Conservation (phyloP, 768 basidiomycete genomes). For the Sistotremastrum suecicum region DNA sequence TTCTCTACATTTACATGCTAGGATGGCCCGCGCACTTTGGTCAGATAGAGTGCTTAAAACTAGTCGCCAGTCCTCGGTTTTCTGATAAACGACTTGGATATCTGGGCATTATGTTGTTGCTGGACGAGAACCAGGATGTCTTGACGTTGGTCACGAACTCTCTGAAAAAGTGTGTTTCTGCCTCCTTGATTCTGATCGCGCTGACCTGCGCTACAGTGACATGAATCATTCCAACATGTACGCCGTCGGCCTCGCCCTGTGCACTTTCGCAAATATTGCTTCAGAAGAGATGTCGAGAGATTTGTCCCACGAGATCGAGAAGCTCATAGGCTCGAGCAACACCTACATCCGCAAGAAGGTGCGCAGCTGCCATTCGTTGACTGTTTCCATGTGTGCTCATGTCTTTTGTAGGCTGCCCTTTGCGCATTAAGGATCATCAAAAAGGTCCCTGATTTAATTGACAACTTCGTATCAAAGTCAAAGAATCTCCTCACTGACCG, state of each 20-base stretch:
- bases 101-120: slow-evolving; percentile 90
- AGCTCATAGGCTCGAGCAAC: slow-evolving; percentile 91
- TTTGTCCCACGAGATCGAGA: slow-evolving; percentile 94
- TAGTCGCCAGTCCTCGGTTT: slow-evolving; percentile 90
- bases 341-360: slow-evolving; percentile 99
- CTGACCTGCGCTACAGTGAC: slow-evolving; percentile 41
- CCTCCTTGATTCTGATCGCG: slow-evolving; percentile 5
- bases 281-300: slow-evolving; percentile 99
- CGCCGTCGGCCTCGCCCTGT: slow-evolving; percentile 90
- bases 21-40: slow-evolving; percentile 98
- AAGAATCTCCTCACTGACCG: slow-evolving; percentile 88
- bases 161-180: slow-evolving; percentile 71
- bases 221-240: slow-evolving; percentile 99
- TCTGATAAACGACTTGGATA: slow-evolving; percentile 94
- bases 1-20: slow-evolving; percentile 98
- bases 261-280: slow-evolving; percentile 97
- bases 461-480: slow-evolving; percentile 80
- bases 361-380: slow-evolving; percentile 8
- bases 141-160: slow-evolving; percentile 96
- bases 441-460: slow-evolving; percentile 89
- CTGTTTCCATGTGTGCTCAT: slow-evolving; percentile 1
- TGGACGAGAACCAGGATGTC: slow-evolving; percentile 98
- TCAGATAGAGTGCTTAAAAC: slow-evolving; percentile 93
- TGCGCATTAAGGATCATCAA: slow-evolving; percentile 91
- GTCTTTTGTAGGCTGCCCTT: slow-evolving; percentile 59